Evolutionary conservation across 495 filamentous ascomycete species (phyloP), one percentile per base, ranked within the genome.

Genomic region (Parachaetomium inaequale): DNA sequence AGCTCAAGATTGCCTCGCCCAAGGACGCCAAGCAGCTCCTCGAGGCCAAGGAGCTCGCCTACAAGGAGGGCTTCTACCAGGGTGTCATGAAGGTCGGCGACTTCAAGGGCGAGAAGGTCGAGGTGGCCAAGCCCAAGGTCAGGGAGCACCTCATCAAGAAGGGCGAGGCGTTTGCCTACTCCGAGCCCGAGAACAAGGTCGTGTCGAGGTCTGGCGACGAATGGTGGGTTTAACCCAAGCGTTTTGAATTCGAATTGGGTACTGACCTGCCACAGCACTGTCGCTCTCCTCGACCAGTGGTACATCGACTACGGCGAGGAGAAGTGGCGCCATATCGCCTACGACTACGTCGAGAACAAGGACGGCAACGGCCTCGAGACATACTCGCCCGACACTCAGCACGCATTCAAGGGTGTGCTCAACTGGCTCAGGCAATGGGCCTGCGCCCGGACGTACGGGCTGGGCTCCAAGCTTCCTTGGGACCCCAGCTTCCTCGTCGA

Each of bases 31-130:
- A 89, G 71, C 89, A 88, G 76, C 85, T 98, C 17, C 87, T 87
- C 26, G 88, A 97, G 78, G 94, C 94, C 32, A 98, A 98, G 78
- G 93, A 98, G 61, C 77, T 93, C 51, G 94, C 94, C 5, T 98
- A 98, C 79, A 95, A 92, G 73, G 93, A 96, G 72, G 94, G 90
- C n/a, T 97, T 90, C 80, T 98, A 98, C 79, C 89, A 95, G 76
- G 94, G 94, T 53, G 90, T 82, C 45, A 94, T 98, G 90, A 74
- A 91, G 43, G 82, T 89, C 57, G 94, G 94, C 50, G 90, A 96
- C 23, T 97, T 89, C 78, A 90, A 87, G 74, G 94, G 92, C 29
- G 83, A 92, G 75, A 81, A 89, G 58, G 94, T 98, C 42, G 87
- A 91, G 66, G 81, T 80, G 43, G 92, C 87, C 23, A 98, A 98